Evolutionary conservation across 257 asterid genomes (phyloP).

Genomic region (Orobanche coerulescens): DNA sequence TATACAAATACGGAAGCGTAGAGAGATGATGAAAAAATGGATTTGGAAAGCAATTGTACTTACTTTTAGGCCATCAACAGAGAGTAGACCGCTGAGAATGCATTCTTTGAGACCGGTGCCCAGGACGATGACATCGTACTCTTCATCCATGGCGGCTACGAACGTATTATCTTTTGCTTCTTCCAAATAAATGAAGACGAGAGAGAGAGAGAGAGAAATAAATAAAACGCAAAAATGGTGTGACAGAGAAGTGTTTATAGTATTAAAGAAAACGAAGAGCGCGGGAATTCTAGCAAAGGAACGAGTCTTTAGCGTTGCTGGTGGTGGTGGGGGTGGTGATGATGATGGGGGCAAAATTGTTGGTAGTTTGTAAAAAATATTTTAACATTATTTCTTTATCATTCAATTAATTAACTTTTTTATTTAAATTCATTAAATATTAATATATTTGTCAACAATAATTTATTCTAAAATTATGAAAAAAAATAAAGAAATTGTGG

Average conservation of each 20-base stretch:
- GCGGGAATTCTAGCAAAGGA: conserved; percentile 28
- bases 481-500: too few relatives aligned
- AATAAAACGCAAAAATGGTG: neutral
- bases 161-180: neutral
- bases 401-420: too few relatives aligned
- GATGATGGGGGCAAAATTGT: conserved; percentile 4
- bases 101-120: conserved; percentile 98
- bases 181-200: neutral
- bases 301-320: conserved; percentile 33
- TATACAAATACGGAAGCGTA: conserved; percentile 7
- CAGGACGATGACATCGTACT: conserved; percentile 84
- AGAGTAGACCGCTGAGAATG: conserved; percentile 87
- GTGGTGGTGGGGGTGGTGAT: conserved; percentile 21
- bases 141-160: conserved; percentile 65
- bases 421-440: too few relatives aligned
- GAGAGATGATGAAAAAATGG: too few relatives aligned
- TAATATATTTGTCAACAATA: too few relatives aligned
- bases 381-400: too few relatives aligned
- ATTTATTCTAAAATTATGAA: too few relatives aligned
- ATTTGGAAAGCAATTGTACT: neutral
- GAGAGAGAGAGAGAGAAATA: neutral
- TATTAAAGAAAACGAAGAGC: conserved; percentile 21
- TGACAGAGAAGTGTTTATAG: conserved; percentile 5
- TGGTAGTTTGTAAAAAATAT: neutral
- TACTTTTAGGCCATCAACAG: conserved; percentile 87